Evolutionary conservation across 768 basidiomycete genomes (phyloP).

Genomic region (Gloeostereum incarnatum): DNA sequence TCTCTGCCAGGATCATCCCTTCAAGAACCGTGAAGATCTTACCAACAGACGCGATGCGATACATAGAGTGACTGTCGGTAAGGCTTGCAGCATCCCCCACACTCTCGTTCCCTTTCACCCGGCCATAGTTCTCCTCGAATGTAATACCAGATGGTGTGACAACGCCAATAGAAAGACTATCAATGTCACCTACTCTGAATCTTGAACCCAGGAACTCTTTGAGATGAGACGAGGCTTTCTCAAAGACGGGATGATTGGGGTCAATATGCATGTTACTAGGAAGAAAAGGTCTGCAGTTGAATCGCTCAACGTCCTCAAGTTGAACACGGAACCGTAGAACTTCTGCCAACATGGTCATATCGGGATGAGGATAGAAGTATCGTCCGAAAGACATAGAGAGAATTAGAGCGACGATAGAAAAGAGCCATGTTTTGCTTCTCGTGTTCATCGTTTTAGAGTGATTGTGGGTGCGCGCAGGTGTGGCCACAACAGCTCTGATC

Average conservation of each 20-base stretch:
- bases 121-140: slow-evolving; percentile 25
- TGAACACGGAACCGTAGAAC: too few relatives aligned
- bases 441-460: too few relatives aligned
- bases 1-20: slow-evolving; percentile 24
- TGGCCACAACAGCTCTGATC: too few relatives aligned
- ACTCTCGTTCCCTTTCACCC: slow-evolving; percentile 21
- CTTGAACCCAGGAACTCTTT: slow-evolving; percentile 5
- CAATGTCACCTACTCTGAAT: slow-evolving; percentile 19
- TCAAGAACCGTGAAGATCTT: slow-evolving; percentile 29
- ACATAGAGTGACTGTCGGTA: slow-evolving; percentile 22
- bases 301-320: too few relatives aligned
- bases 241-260: slow-evolving; percentile 12
- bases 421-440: too few relatives aligned
- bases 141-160: slow-evolving; percentile 23
- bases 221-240: neutral
- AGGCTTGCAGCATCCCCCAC: slow-evolving; percentile 2
- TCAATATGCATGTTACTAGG: slow-evolving; percentile 14
- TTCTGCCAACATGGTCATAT: too few relatives aligned
- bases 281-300: slow-evolving; percentile 16
- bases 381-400: too few relatives aligned
- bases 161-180: slow-evolving; percentile 29
- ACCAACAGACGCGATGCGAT: slow-evolving; percentile 28
- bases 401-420: too few relatives aligned
- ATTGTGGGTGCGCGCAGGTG: too few relatives aligned
- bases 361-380: too few relatives aligned